Evolutionary conservation across 2,329 filamentous ascomycete genomes (phyloP), one percentile per base, ranked within the genome.

Genomic region (Pyrenophora teres): DNA sequence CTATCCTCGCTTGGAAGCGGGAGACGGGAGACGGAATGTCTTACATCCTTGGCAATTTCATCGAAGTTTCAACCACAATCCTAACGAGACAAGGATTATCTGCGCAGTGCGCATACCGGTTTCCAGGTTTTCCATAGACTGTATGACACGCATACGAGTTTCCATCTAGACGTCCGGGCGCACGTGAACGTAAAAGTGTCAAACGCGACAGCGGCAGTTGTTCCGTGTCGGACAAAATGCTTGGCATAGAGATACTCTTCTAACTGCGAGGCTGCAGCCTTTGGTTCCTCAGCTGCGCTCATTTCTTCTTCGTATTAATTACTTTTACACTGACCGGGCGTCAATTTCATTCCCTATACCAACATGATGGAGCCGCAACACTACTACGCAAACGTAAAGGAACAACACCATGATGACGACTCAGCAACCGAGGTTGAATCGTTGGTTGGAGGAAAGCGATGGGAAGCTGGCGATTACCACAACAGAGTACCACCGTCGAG

Each of bases 381-480:
- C 48, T 55, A 64, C 9, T 72, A 72, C 54, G 63, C 64, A 47
- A 56, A 68, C 38, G 56, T 72, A 30, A 58, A 59, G 13, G 65
- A 68, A 33, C 52, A 68, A 37, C 54, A 62, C 39, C 56, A 67
- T 32, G 66, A 69, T 27, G 65, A 69, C 48, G 64, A 68, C 42
- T 70, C 69, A 15, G 67, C 65, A 12, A 72, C 69, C 2, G 69
- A 72, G 43, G 69, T 72, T 2, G 69, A 70, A 41, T 70, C 67
- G 2, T 52, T 72, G 1, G 60, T 68, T 12, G 68, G 64, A 16
- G 55, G 68, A 45, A 71, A 70, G 50, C 54, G 61, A 37, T 69
- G 67, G 65, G 44, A 43, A 18, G 10, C 53, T 27, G 54, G 60
- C 19, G 60, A 63, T 12, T 69, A 57, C 25, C 40, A 56, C 5